These are phyloP conservation scores for Cronartium quercuum DNA, from an alignment of 1,284 basidiomycete species.

Conservation along the genomic window DNA sequence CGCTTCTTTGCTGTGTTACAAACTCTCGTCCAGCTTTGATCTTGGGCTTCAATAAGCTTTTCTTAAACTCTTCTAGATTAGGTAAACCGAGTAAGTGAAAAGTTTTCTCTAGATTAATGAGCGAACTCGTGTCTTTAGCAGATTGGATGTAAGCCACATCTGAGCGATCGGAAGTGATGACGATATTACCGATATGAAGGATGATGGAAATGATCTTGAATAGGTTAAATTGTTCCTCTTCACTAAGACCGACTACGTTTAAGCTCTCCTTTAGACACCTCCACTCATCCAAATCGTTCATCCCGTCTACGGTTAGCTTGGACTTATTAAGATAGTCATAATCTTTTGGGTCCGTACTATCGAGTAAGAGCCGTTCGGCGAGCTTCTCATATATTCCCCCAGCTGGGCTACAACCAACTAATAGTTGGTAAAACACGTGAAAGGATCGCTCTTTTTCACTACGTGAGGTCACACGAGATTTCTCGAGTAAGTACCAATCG, in stretches of 20 bases:
- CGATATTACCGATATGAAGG: conserved; percentile 91
- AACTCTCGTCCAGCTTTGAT: conserved; percentile 93
- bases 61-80: conserved; percentile 71
- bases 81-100: conserved; percentile 92
- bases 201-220: conserved; percentile 92
- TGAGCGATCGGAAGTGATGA: conserved; percentile 69
- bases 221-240: conserved; percentile 78
- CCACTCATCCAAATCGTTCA: conserved; percentile 90
- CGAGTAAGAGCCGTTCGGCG: conserved; percentile 68
- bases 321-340: conserved; percentile 90
- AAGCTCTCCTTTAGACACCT: conserved; percentile 69
- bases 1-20: conserved; percentile 87
- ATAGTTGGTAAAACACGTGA: conserved; percentile 92
- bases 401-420: conserved; percentile 51
- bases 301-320: conserved; percentile 82
- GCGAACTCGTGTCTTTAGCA: conserved; percentile 42
- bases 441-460: conserved; percentile 85
- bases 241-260: conserved; percentile 76
- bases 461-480: conserved; percentile 86
- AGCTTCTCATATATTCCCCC: conserved; percentile 39
- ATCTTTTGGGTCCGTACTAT: conserved; percentile 63
- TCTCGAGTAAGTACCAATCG: conserved; percentile 98
- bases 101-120: conserved; percentile 61
- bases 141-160: conserved; percentile 73
- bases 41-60: conserved; percentile 76